Conservation (phyloP, 352 stramenopile genomes). For the Pythium diclinum region DNA sequence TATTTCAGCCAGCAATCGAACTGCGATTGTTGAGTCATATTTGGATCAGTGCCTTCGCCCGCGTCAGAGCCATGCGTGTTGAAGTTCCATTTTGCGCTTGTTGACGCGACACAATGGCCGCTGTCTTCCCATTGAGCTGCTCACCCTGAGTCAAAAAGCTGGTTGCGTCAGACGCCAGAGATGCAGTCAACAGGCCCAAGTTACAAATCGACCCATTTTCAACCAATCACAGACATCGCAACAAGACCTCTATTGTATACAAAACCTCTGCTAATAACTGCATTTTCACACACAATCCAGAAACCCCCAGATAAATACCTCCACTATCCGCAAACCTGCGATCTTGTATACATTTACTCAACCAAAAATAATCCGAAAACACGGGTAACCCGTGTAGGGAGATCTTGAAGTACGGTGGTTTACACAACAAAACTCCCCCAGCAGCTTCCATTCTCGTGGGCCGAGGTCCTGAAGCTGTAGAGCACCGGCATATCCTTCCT, state of each 20-base stretch:
- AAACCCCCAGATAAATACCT: not conserved
- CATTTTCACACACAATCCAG: too few relatives aligned
- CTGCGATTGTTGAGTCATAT: not conserved
- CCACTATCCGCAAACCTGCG: not conserved
- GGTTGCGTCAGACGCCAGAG: not conserved
- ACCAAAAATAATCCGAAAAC: too few relatives aligned
- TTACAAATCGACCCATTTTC: slow-evolving; percentile 1
- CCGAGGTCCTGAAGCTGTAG: not conserved
- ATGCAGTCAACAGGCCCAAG: not conserved
- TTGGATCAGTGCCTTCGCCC: not conserved
- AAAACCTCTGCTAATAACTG: not conserved
- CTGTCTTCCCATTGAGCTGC: not conserved
- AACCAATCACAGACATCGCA: not conserved
- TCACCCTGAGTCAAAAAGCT: not conserved
- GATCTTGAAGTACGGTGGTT: slow-evolving; percentile 21
- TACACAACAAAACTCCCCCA: slow-evolving; percentile 19
- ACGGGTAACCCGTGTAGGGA: not conserved
- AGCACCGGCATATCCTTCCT: not conserved
- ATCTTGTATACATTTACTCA: too few relatives aligned
- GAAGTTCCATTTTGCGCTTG: not conserved
- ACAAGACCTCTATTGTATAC: not conserved
- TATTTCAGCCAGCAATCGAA: not conserved
- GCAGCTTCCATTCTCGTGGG: not conserved
- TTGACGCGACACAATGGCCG: not conserved
- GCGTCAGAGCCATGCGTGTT: not conserved